A percentile compares a stretch with the other conserved stretches of the same genome.
Evolutionary conservation across 2,329 filamentous ascomycete genomes (phyloP).

Genomic region (Elsinoe batatas): DNA sequence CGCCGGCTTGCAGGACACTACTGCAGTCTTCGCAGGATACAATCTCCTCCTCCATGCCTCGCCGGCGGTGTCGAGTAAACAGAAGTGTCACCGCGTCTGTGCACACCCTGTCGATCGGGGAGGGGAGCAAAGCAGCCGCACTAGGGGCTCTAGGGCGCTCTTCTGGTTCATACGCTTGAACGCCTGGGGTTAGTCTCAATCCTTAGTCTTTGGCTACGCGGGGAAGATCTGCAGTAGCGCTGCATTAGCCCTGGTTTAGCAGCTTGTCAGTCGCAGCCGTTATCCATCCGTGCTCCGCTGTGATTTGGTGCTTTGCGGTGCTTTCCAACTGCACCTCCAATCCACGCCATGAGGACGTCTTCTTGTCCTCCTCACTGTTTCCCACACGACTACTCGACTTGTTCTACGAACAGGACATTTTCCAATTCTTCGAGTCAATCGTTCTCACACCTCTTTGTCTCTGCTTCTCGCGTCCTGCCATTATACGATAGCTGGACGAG

Average conservation of each 20-base stretch:
- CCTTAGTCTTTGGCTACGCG: slow-evolving; percentile 1
- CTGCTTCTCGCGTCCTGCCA: neutral
- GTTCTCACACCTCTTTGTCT: neutral
- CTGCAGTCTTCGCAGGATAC: neutral
- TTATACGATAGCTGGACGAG: neutral
- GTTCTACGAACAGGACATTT: neutral
- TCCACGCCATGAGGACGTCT: neutral
- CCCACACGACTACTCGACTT: neutral
- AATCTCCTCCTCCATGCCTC: slow-evolving; percentile 1
- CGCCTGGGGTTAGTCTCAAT: neutral
- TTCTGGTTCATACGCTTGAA: slow-evolving; percentile 1
- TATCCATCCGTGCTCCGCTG: neutral
- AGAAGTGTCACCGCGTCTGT: neutral
- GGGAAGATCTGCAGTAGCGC: slow-evolving; percentile 1
- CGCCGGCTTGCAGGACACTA: neutral
- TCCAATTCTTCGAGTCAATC: slow-evolving; percentile 1
- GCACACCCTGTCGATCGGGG: slow-evolving; percentile 3
- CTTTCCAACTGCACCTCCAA: neutral
- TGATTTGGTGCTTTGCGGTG: neutral
- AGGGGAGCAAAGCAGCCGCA: neutral
- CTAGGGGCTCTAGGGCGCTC: neutral
- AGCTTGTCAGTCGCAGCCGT: neutral
- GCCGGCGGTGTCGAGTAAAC: slow-evolving; percentile 1
- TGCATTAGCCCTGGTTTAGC: neutral
- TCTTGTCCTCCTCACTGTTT: neutral